phyloP scores from a whole-genome alignment of 495 filamentous ascomycete genomes.

The Letharia columbiana region DNA sequence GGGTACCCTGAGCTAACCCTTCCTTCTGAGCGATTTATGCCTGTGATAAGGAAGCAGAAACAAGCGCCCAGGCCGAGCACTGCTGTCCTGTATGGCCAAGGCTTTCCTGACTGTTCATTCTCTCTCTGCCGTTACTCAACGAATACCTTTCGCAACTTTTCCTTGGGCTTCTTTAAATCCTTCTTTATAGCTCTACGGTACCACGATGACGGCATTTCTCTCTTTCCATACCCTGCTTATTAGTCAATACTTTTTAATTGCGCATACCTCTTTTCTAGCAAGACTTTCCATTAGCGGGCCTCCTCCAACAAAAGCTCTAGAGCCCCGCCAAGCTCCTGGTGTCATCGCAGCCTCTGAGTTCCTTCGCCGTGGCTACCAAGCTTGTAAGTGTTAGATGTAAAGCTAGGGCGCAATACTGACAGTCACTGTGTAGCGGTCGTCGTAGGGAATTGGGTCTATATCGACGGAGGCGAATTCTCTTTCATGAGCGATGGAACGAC shows the following conservation, averaged over 20 bases:
- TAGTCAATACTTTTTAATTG: neutral
- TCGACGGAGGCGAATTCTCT: conserved; percentile 21
- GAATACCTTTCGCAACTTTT: neutral
- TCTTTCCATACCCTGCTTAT: neutral
- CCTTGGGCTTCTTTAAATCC: neutral
- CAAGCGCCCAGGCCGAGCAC: too few species aligned
- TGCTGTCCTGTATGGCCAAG: neutral
- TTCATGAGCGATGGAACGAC: conserved; percentile 13
- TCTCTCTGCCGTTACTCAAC: too few species aligned
- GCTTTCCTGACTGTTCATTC: neutral
- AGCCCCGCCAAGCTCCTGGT: conserved; percentile 16
- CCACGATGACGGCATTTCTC: neutral
- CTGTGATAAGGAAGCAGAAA: too few species aligned
- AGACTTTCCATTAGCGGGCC: neutral
- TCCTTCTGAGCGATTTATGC: too few species aligned
- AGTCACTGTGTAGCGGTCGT: conserved; percentile 10
- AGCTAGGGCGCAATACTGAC: neutral
- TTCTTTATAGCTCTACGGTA: neutral
- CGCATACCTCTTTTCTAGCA: neutral
- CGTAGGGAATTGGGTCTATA: conserved; percentile 19
- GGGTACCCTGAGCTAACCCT: too few species aligned
- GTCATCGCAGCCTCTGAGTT: conserved; percentile 14
- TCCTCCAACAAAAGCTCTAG: neutral
- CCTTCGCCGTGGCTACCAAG: conserved; percentile 23
- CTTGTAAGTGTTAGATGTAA: conserved; percentile 8